Percentiles rank a stretch among this genome's conserved stretches.
These are phyloP conservation scores for Penicillium sp. DNA, from an alignment of 2,329 filamentous ascomycete species.

Conservation along the genomic window DNA sequence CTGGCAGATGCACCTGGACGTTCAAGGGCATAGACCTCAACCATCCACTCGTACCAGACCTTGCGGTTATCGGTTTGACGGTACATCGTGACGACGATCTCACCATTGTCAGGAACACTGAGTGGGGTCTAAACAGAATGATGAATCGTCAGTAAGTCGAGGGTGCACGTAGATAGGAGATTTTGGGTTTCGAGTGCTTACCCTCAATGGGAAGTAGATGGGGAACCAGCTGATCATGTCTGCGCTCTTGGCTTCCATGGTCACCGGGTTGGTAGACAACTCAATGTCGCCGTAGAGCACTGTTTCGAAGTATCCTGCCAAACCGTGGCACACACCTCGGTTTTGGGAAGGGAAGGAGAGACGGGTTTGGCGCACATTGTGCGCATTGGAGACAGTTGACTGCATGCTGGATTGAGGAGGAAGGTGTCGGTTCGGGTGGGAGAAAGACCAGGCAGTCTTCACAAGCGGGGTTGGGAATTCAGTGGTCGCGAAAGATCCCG, in stretches of 20 bases:
- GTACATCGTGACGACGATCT: constrained; percentile 92
- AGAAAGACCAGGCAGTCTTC: constrained; percentile 45
- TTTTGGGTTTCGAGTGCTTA: constrained; percentile 43
- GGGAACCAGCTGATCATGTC: constrained; percentile 99
- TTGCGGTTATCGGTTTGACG: constrained; percentile 89
- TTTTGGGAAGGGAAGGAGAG: constrained; percentile 73
- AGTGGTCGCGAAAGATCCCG: constrained; percentile 27
- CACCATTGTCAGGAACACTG: constrained; percentile 76
- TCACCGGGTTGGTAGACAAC: constrained; percentile 86
- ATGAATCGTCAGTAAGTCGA: not conserved
- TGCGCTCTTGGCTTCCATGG: constrained; percentile 86
- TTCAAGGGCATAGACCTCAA: constrained; percentile 67
- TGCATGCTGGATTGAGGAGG: constrained; percentile 31
- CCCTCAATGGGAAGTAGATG: constrained; percentile 95
- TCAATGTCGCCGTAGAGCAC: constrained; percentile 85
- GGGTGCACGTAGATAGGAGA: not conserved
- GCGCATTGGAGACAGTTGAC: constrained; percentile 70
- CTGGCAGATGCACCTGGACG: constrained; percentile 17
- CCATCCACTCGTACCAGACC: constrained; percentile 98
- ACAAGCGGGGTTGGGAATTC: constrained; percentile 39
- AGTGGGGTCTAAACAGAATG: constrained; percentile 63
- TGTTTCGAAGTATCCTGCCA: constrained; percentile 94
- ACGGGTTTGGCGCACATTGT: constrained; percentile 78
- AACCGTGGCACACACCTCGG: constrained; percentile 80
- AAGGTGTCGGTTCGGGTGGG: constrained; percentile 41